Evolutionary conservation across 2,329 filamentous ascomycete species (phyloP), one percentile per base, ranked within the genome.

Genomic region (Colletotrichum cuscutae): DNA sequence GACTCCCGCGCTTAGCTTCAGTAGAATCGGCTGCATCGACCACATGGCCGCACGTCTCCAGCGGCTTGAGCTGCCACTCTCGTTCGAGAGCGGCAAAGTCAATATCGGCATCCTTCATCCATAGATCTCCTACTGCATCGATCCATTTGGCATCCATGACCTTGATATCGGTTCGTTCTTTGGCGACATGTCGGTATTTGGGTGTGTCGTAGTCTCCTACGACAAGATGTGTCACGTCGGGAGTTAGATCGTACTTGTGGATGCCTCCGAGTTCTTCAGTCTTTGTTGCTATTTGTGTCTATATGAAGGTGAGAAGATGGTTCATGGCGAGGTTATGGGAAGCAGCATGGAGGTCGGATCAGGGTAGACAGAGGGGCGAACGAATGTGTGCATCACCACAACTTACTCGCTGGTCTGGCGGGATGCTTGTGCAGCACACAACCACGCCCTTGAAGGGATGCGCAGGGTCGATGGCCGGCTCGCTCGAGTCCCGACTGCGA

Each of bases 171-270:
- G 93, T 91, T 65, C 97, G 90, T 81, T 96, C 93, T 79, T 92
- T 94, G 66, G 96, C 97, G 78, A 98, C 96, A 86, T 97, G 98
- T 81, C 92, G 93, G 84, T 99, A 99, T 82, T 99, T 99, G 62
- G 93, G 91, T 1, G 96, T 98, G 80, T 96, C 90, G 78, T 95
- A 93, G 78, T 94, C 92, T 81, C 95, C 97, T 74, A 98, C 94
- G 75, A 99, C 89, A 59, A 99, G 91, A 84, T 99, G 97, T 5
- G 97, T 98, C 60, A 97, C 95, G 81, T 98, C 95, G 69, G 94
- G 94, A n/a, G 95, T 98, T 57, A 99, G 90, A 81, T 99, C 95
- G 82, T 95, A 93, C 78, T 94, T 95, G 87, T 97, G 94, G 73
- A 89, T 83, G 63, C 95, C 97, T 76, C 97, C 97, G 86, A 99